phyloP scores from a whole-genome alignment of 768 basidiomycete species.

The Pleurotus tuber-regium region DNA sequence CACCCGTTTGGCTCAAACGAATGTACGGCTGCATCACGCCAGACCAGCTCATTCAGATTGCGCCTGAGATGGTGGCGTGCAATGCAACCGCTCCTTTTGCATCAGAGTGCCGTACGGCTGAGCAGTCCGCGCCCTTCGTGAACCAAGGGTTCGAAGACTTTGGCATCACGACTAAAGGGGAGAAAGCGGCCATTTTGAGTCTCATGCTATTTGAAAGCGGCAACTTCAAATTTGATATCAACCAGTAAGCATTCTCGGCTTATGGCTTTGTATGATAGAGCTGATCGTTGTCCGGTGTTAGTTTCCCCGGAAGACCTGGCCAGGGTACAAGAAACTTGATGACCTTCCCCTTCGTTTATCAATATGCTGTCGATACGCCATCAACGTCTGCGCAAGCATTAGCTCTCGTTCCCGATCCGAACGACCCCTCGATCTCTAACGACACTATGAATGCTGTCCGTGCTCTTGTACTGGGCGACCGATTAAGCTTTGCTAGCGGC shows the following conservation, averaged over 20 bases:
- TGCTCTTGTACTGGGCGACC: constrained; percentile 18
- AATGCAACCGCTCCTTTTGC: constrained; percentile 12
- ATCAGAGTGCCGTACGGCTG: constrained; percentile 19
- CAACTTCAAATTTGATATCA: constrained; percentile 20
- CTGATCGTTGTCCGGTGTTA: background rate
- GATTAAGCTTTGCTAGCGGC: constrained; percentile 21
- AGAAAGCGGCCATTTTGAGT: constrained; percentile 21
- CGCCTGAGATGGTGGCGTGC: constrained; percentile 15
- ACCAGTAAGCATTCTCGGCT: constrained; percentile 16
- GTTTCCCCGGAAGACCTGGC: constrained; percentile 18
- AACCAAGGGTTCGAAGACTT: constrained; percentile 19
- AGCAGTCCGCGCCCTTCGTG: constrained; percentile 21
- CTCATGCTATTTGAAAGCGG: constrained; percentile 21
- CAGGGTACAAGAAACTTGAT: constrained; percentile 23
- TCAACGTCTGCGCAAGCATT: constrained; percentile 14
- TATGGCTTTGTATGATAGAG: background rate
- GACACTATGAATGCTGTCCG: constrained; percentile 19
- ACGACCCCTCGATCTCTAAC: constrained; percentile 3
- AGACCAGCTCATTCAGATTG: constrained; percentile 18
- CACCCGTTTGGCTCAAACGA: constrained; percentile 1
- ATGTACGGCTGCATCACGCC: constrained; percentile 13
- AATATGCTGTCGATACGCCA: constrained; percentile 23
- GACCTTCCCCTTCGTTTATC: constrained; percentile 21
- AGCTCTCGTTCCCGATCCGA: constrained; percentile 13
- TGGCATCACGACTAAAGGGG: constrained; percentile 16